Evolutionary conservation across 331 rosid genomes (phyloP), one percentile per base, ranked within the genome.

Genomic region (Quercus tomentella): DNA sequence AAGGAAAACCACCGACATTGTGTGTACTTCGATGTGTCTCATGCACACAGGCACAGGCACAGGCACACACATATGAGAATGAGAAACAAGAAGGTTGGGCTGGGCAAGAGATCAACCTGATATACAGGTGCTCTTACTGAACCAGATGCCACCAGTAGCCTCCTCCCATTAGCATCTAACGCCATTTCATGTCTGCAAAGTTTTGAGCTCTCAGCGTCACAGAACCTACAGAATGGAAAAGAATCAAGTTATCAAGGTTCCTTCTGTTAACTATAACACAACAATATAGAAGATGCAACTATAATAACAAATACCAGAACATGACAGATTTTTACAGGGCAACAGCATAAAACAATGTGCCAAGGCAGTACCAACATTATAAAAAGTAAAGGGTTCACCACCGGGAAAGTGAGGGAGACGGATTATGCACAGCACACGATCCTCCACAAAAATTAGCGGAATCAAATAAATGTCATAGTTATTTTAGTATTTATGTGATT

Each of bases 181-280:
- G 98, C 94, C 97, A 95, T 95, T 89, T 95, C 98, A 83, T 89
- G 97, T 89, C 94, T 89, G 84, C 77, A 80, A 82, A 78, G 80
- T 79, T 85, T 81, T 52, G 90, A 88, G 82, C 84, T 86, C 75
- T 72, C 83, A 4, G 93, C 90, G 66, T 88, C 93, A 60, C 89
- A 90, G 75, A 87, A 88, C 88, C 99, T 92, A 77, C 58, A 73
- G 78, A 65, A 78, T 16, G 67, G 56, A 28, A n/a, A 37, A 77
- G 37, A 66, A 45, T 57, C 33, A 73, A 31, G 72, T 23, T 20
- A 28, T 7, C 12, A 20, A 56, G 35, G 15, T 56, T 56, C 31
- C 31, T 58, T 33, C 4, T 37, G 1, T 6, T 28, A 65, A 28
- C 22, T 65, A 11, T 16, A 65, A 65, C 16, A 10, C 70, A 15